Percentiles rank a stretch among this genome's conserved stretches.
phyloP scores from a whole-genome alignment of 2,329 filamentous ascomycete species.

The Zasmidium cellare region DNA sequence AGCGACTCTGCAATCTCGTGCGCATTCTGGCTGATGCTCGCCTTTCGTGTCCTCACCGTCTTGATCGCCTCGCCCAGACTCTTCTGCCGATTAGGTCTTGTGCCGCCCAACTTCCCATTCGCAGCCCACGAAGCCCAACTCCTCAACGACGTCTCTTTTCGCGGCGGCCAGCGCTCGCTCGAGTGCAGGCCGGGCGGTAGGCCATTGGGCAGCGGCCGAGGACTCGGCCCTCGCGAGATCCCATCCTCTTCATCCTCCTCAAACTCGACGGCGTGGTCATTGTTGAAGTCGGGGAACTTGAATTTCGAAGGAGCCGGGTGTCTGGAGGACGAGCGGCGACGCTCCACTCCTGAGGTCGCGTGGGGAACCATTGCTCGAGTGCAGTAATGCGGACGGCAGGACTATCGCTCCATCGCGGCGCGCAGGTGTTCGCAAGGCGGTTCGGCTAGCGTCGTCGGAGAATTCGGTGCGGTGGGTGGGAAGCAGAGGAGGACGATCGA shows the following conservation, averaged over 20 bases:
- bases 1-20: constrained; percentile 91
- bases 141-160: constrained; percentile 34
- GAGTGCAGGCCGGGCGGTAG: constrained; percentile 37
- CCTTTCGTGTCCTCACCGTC: constrained; percentile 71
- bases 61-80: constrained; percentile 86
- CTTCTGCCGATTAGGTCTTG: constrained; percentile 71
- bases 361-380: constrained; percentile 26
- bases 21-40: constrained; percentile 87
- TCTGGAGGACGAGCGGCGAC: constrained; percentile 30
- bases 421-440: not conserved
- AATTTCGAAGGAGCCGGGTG: constrained; percentile 24
- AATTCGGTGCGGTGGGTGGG: not conserved
- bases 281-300: constrained; percentile 49
- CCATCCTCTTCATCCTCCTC: constrained; percentile 23
- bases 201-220: constrained; percentile 33
- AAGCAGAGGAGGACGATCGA: not conserved
- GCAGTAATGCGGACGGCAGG: not conserved
- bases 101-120: constrained; percentile 39
- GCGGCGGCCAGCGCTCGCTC: constrained; percentile 62
- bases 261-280: constrained; percentile 33
- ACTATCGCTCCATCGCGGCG: constrained; percentile 11
- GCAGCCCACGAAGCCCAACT: constrained; percentile 47
- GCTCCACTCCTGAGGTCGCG: constrained; percentile 26
- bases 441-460: not conserved
- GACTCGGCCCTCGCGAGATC: constrained; percentile 29